phyloP scores from a whole-genome alignment of 2,329 filamentous ascomycete species.

The Dothideomycetes sp. region DNA sequence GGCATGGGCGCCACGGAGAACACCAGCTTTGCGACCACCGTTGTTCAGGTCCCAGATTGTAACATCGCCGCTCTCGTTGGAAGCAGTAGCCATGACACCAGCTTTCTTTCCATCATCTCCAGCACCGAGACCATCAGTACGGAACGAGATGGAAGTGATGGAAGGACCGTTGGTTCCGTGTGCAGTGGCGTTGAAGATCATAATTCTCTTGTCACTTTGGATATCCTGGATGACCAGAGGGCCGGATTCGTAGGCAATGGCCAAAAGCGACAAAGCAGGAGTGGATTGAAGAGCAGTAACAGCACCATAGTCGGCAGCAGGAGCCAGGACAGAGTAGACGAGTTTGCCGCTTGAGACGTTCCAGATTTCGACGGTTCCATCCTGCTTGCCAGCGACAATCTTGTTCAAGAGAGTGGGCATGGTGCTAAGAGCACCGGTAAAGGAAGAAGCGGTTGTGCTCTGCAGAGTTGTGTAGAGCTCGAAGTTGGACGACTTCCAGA shows the following conservation, averaged over 20 bases:
- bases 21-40: conserved; percentile 75
- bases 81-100: conserved; percentile 91
- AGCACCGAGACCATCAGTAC: conserved; percentile 79
- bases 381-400: conserved; percentile 75
- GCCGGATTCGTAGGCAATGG: conserved; percentile 77
- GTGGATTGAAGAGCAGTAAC: conserved; percentile 83
- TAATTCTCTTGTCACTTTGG: conserved; percentile 61
- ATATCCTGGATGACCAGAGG: conserved; percentile 74
- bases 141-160: conserved; percentile 78
- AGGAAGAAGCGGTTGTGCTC: conserved; percentile 48
- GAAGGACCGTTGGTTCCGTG: conserved; percentile 46
- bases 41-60: conserved; percentile 94
- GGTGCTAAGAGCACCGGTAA: conserved; percentile 71
- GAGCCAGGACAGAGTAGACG: conserved; percentile 79
- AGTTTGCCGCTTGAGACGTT: conserved; percentile 88
- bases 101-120: conserved; percentile 76
- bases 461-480: conserved; percentile 85
- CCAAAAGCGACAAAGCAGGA: conserved; percentile 74
- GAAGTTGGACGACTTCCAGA: conserved; percentile 76
- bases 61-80: conserved; percentile 69
- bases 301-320: conserved; percentile 60
- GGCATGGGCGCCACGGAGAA: conserved; percentile 81
- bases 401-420: conserved; percentile 98
- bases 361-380: conserved; percentile 94
- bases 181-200: conserved; percentile 43